Evolutionary conservation across 345 rosid genomes (phyloP).

Genomic region (Eucalyptus decipiens): DNA sequence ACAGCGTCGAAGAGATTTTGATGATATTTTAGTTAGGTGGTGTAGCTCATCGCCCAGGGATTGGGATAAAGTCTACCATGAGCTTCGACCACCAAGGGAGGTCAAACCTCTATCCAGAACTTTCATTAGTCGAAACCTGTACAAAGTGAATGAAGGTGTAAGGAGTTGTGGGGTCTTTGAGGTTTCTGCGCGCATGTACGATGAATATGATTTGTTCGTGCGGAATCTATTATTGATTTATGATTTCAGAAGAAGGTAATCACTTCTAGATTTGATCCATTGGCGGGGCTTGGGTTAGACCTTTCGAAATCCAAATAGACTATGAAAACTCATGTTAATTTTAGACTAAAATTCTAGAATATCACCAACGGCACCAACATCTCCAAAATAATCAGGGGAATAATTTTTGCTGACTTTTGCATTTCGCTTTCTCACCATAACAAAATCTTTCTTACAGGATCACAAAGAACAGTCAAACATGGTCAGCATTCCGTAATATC

Average conservation of each 20-base stretch:
- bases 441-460: neutral
- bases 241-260: neutral
- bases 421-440: neutral
- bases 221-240: too few relatives aligned
- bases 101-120: too few relatives aligned
- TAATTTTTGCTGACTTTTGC: neutral
- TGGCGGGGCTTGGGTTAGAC: fast-evolving
- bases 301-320: too few relatives aligned
- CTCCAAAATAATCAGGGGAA: neutral
- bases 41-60: neutral
- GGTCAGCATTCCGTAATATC: too few relatives aligned
- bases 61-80: neutral
- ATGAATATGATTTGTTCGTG: too few relatives aligned
- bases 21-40: neutral
- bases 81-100: neutral
- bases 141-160: neutral
- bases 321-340: neutral
- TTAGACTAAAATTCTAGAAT: too few relatives aligned
- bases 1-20: fast-evolving
- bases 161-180: neutral
- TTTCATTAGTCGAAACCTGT: fast-evolving
- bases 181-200: too few relatives aligned
- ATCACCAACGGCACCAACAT: neutral
- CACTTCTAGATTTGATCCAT: neutral
- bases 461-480: fast-evolving